Evolutionary conservation across 1,139 yeast species (phyloP), one percentile per base, ranked within the genome.

Genomic region (Candida labiduridarum): DNA sequence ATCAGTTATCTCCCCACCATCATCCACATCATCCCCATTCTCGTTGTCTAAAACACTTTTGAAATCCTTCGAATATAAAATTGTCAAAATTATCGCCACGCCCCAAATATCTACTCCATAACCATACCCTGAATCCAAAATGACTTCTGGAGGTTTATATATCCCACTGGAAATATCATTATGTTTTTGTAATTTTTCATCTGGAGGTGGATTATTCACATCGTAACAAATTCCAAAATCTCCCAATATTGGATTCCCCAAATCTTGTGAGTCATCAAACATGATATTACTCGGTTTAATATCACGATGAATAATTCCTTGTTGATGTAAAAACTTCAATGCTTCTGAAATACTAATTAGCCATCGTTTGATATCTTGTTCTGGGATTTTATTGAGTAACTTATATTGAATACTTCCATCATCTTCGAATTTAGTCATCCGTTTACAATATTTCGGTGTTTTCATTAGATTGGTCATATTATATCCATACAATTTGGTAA

Each of bases 41-140:
- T 38, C 43, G 27, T 35, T 42, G 18, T 29, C 38, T 42, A 82
- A 69, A 1, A 80, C 67, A 1, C 82, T 73, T 7, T 65, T 58
- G 14, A 82, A 77, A 47, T 78, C 66, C 0, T 53, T 50, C 40
- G 87, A 82, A 56, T 79, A 81, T 47, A 91, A 63, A 48, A 82
- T 72, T n/a, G 89, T 82, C 52, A 87, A 62, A 1, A 89, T 58
- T 8, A 94, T 79, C 1, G 94, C 96, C 16, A 86, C 63, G 0
- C 89, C 74, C 98, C 98, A 94, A 29, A 90, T 74, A 62, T 94
- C 99, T 4, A 92, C 73, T 2, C 80, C 69, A 64, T 94, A 94
- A 52, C 79, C 75, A n/a, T 82, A 72, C 0, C 95, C 91, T 4
- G n/a, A 19, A 38, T 38, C 41, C 52, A 90, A 80, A 45, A 94